Percentiles rank a stretch among this genome's conserved stretches.
These are phyloP conservation scores for Catenaria anguillulae DNA, from an alignment of 371 early-diverging fungal species.

Conservation along the genomic window DNA sequence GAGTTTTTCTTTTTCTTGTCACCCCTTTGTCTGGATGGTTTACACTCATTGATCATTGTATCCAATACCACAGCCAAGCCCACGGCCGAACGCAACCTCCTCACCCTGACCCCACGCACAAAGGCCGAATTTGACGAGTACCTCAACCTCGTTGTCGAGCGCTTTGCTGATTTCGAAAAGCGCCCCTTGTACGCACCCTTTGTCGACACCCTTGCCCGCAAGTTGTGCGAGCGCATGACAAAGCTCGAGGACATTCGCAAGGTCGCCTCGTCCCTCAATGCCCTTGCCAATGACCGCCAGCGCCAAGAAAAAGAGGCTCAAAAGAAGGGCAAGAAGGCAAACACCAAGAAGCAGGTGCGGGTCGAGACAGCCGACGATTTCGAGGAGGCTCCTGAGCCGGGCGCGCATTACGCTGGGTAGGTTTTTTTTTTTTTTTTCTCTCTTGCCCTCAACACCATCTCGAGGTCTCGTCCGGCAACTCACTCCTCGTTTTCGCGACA, in stretches of 20 bases:
- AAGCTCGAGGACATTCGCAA: constrained; percentile 1
- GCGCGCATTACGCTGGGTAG: no score
- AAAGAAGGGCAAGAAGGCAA: constrained; percentile 2
- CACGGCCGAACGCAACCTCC: neutral
- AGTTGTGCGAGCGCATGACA: neutral
- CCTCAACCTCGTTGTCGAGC: neutral
- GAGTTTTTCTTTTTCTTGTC: neutral
- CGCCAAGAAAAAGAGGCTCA: constrained; percentile 5
- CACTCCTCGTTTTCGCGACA: neutral
- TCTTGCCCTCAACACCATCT: no score
- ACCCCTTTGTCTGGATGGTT: no score
- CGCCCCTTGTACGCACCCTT: neutral
- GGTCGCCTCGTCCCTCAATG: neutral
- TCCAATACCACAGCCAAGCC: no score
- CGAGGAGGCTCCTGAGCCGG: neutral
- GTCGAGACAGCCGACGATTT: neutral
- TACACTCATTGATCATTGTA: no score
- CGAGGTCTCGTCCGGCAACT: neutral
- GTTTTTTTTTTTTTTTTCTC: no score
- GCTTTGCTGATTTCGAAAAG: neutral
- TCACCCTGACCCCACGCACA: neutral
- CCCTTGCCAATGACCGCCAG: constrained; percentile 7
- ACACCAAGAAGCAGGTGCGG: constrained; percentile 8
- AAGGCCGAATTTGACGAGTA: constrained; percentile 4
- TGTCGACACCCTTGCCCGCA: neutral